phyloP scores from a whole-genome alignment of 805 yeast species.

The Zygotorulaspora florentina region DNA sequence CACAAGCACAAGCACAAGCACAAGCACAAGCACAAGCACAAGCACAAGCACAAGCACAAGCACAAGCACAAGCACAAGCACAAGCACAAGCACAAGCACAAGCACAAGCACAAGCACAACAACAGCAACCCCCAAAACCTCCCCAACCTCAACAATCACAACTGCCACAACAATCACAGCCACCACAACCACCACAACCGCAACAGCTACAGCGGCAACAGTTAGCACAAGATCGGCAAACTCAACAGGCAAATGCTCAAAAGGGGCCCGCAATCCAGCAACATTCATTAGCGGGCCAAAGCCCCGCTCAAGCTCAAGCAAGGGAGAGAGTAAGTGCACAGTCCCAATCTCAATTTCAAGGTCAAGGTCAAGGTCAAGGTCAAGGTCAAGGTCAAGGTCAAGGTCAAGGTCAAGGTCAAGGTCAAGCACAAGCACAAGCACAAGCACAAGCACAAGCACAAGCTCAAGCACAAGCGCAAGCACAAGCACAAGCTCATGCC shows the following conservation, averaged over 20 bases:
- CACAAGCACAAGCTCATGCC: not conserved
- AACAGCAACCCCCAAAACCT: slow-evolving; percentile 15
- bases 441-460: slow-evolving; percentile 5
- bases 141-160: too few species aligned
- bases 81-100: slow-evolving; percentile 6
- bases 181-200: slow-evolving; percentile 11
- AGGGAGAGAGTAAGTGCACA: too few species aligned
- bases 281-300: too few species aligned
- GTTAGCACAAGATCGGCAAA: too few species aligned
- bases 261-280: too few species aligned
- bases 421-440: slow-evolving; percentile 1
- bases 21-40: slow-evolving; percentile 17
- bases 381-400: slow-evolving; percentile 4
- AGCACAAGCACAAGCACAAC: slow-evolving; percentile 9
- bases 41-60: slow-evolving; percentile 14
- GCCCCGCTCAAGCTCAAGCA: slow-evolving; percentile 28
- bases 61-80: slow-evolving; percentile 15
- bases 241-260: slow-evolving; percentile 18
- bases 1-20: slow-evolving; percentile 6
- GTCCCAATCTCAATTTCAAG: not conserved
- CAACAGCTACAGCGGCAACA: slow-evolving; percentile 5
- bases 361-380: slow-evolving; percentile 4
- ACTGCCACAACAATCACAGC: slow-evolving; percentile 26
- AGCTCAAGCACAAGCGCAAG: slow-evolving; percentile 3
- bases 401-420: slow-evolving; percentile 1